phyloP scores from a whole-genome alignment of 2,329 filamentous ascomycete genomes.

The Orbilia ellipsospora region DNA sequence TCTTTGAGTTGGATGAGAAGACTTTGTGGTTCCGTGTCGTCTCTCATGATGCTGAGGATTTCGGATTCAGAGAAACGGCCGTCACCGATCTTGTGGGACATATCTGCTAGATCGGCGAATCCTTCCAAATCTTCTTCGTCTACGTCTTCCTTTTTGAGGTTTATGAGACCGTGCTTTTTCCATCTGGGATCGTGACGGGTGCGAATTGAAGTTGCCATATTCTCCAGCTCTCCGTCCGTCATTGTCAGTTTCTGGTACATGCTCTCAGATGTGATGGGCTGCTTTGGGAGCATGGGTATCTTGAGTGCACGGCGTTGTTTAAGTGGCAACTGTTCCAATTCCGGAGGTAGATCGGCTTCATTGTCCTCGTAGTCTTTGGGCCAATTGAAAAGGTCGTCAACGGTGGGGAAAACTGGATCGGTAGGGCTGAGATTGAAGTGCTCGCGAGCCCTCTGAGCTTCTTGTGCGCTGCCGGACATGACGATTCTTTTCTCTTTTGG shows the following conservation, averaged over 20 bases:
- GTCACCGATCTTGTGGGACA: slow-evolving; percentile 38
- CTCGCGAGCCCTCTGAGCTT: slow-evolving; percentile 7
- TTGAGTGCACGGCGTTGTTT: slow-evolving; percentile 33
- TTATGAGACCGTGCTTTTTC: slow-evolving; percentile 21
- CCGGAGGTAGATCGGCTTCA: slow-evolving; percentile 22
- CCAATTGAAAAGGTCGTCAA: slow-evolving; percentile 35
- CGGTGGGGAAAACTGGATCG: slow-evolving; percentile 25
- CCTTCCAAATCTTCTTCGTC: slow-evolving; percentile 35
- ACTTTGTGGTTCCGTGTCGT: slow-evolving; percentile 36
- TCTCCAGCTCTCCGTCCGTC: slow-evolving; percentile 30
- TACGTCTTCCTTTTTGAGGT: slow-evolving; percentile 31
- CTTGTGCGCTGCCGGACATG: neutral
- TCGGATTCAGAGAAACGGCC: slow-evolving; percentile 47
- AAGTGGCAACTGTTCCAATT: slow-evolving; percentile 23
- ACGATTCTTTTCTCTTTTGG: neutral
- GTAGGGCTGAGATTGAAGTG: slow-evolving; percentile 6
- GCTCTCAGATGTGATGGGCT: slow-evolving; percentile 40
- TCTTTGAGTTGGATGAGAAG: slow-evolving; percentile 30
- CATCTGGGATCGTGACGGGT: slow-evolving; percentile 35
- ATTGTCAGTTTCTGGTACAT: slow-evolving; percentile 31
- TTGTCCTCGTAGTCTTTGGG: slow-evolving; percentile 34
- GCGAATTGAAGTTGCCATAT: slow-evolving; percentile 11
- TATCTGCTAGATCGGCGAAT: slow-evolving; percentile 38
- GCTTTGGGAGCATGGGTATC: slow-evolving; percentile 25
- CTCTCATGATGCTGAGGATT: slow-evolving; percentile 42